A percentile compares a stretch with the other conserved stretches of the same genome.
phyloP scores from a whole-genome alignment of 495 filamentous ascomycete genomes.

The Sabuloglossum arenarium region DNA sequence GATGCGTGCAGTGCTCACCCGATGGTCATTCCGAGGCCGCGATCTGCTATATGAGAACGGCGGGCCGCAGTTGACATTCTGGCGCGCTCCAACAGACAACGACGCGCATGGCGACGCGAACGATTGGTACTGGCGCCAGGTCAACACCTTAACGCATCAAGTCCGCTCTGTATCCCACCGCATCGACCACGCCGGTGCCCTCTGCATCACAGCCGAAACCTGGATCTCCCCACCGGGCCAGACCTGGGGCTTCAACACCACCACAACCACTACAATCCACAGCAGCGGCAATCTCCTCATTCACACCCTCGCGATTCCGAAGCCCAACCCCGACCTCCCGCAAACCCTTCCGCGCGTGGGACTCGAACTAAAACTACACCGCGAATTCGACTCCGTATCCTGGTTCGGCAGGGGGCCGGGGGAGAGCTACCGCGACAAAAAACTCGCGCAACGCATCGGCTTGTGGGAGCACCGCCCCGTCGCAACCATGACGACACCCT shows the following conservation, averaged over 20 bases:
- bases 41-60: conserved; percentile 7
- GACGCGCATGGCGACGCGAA: conserved; percentile 32
- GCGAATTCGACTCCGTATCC: conserved; percentile 18
- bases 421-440: conserved; percentile 41
- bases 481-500: conserved; percentile 29
- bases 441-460: conserved; percentile 29
- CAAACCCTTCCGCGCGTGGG: conserved; percentile 35
- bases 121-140: conserved; percentile 19
- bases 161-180: conserved; percentile 21
- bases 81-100: conserved; percentile 41
- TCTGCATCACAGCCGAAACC: conserved; percentile 20
- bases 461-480: conserved; percentile 23
- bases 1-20: neutral
- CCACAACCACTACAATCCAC: conserved; percentile 26
- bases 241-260: conserved; percentile 31
- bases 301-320: conserved; percentile 20
- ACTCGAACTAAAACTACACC: conserved; percentile 24
- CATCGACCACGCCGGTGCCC: conserved; percentile 16
- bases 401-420: conserved; percentile 45
- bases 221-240: conserved; percentile 35
- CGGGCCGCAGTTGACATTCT: conserved; percentile 17
- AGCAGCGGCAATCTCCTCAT: conserved; percentile 23
- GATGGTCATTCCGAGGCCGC: conserved; percentile 2
- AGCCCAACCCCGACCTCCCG: conserved; percentile 27
- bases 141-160: conserved; percentile 20